Percentiles rank a stretch among this genome's conserved stretches.
phyloP scores from a whole-genome alignment of 1,284 basidiomycete species.

The Inonotus obliquus region DNA sequence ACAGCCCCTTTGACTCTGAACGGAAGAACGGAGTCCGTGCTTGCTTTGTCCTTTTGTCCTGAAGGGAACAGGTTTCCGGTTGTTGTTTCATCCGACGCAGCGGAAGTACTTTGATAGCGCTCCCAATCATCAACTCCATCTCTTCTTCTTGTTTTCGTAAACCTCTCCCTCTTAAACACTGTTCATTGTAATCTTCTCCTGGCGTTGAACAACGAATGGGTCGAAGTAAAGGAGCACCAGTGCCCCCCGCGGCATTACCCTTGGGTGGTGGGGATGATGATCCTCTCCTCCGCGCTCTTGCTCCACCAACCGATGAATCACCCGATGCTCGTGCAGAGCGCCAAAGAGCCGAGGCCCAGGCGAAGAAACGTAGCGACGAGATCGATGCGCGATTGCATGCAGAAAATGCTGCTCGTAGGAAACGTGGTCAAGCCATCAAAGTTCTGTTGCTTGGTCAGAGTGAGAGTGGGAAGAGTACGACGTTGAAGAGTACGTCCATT shows the following conservation, averaged over 20 bases:
- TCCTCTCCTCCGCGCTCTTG: constrained; percentile 8
- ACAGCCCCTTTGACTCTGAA: no score
- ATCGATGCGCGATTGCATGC: constrained; percentile 53
- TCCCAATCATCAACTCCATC: no score
- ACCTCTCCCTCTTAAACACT: no score
- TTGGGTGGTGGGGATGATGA: constrained; percentile 3
- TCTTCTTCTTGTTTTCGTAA: no score
- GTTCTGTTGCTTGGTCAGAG: constrained; percentile 58
- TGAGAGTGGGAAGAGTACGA: constrained; percentile 55
- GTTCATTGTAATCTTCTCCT: no score
- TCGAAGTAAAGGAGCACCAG: not conserved
- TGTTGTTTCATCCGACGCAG: no score
- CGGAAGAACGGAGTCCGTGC: no score
- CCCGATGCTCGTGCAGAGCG: constrained; percentile 29
- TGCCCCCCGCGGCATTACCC: not conserved
- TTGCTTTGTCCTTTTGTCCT: no score
- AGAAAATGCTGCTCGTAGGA: constrained; percentile 41
- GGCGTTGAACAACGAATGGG: not conserved
- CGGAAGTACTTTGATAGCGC: no score
- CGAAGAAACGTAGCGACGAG: constrained; percentile 46
- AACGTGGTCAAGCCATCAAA: constrained; percentile 43
- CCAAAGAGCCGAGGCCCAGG: constrained; percentile 44
- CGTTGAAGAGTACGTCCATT: constrained; percentile 41
- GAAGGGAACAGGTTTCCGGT: no score
- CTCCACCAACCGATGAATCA: constrained; percentile 15